Percentiles rank a stretch among this genome's conserved stretches.
Evolutionary conservation across 495 filamentous ascomycete genomes (phyloP).

Genomic region (Aspergillus baeticus): DNA sequence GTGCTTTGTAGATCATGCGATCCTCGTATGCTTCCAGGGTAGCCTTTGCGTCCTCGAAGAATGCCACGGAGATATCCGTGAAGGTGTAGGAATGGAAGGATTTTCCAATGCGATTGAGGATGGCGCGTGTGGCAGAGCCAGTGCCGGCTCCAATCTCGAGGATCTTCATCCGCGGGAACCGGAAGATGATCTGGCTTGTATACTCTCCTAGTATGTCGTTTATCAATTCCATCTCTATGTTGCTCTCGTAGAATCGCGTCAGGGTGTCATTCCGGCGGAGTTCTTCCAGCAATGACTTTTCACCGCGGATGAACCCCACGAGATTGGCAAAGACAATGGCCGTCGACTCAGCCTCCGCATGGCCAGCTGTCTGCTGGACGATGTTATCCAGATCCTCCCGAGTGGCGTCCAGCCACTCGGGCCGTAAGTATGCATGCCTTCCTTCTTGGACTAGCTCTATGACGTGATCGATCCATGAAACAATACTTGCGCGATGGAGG

Average conservation of each 20-base stretch:
- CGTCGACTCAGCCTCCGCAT: not conserved
- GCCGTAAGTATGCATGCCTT: not conserved
- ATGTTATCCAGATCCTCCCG: not conserved
- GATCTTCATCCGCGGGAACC: slow-evolving; percentile 36
- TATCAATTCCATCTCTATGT: not conserved
- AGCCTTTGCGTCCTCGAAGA: slow-evolving; percentile 30
- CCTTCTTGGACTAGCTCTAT: not conserved
- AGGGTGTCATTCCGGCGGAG: slow-evolving; percentile 17
- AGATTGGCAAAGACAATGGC: not conserved
- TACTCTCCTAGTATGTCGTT: slow-evolving; percentile 2
- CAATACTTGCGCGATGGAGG: not conserved
- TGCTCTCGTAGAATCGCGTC: not conserved
- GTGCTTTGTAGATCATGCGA: slow-evolving; percentile 44
- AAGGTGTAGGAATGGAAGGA: slow-evolving; percentile 39
- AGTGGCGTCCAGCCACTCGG: not conserved
- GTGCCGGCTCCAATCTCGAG: slow-evolving; percentile 46
- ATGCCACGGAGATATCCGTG: slow-evolving; percentile 36
- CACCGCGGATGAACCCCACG: not conserved
- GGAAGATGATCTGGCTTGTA: slow-evolving; percentile 28
- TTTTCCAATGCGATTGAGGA: slow-evolving; percentile 13
- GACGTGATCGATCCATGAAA: not conserved
- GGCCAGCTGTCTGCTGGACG: not conserved
- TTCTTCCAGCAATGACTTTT: slow-evolving; percentile 1
- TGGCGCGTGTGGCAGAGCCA: slow-evolving; percentile 29
- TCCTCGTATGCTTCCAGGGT: slow-evolving; percentile 23